Base-by-base conservation (phyloP, 1,284 basidiomycete genomes). In the Stygiomarasmius scandens region DNA sequence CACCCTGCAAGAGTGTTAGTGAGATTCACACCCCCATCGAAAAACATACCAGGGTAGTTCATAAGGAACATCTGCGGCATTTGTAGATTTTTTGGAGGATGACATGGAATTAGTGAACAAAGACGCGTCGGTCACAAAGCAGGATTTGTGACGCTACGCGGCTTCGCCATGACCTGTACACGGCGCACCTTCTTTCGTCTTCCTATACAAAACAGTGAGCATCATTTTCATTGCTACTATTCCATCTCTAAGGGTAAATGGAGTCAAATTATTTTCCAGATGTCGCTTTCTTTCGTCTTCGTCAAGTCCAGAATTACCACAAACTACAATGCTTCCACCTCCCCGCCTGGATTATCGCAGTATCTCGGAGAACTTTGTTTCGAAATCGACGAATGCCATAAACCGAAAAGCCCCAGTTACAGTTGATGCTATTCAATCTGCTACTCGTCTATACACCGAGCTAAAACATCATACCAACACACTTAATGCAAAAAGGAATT, bases 291-390 rank as follows among this genome's bases (percentile, higher is more conserved):
- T 49, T 38, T 54, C 66, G 58, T 54, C 55, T 29, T 49, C 54
- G 56, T n/a, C 55, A 29, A 52, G 51, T 32, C 34, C 64, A 25
- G 58, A 58, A 50, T 56, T 63, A 41, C 24, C 53, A 5, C 53
- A 54, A 29, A 54, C 61, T 20, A 70, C 69, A 9, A 71, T 67
- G 22, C 76, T 94, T 5, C 89, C 89, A 6, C 82, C 78, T 63
- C 92, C 93, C 11, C 83, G 90, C 19, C 77, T 94, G 8, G 86
- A 95, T 74, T 94, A 92, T 67, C 80, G 81, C 12, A 71, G 69
- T 22, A 85, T 93, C 58, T 77, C 82, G 25, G 86, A 90, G 63
- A 87, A 89, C 56, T 73, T 83, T n/a, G 73, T 82, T 3, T 83
- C 79, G 70, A 90, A 90, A 69, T 83, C 85, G 0, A 81, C 84